Evolutionary conservation across 441 rosid genomes (phyloP), one percentile per base, ranked within the genome.

Genomic region (Euphorbia celastroides): DNA sequence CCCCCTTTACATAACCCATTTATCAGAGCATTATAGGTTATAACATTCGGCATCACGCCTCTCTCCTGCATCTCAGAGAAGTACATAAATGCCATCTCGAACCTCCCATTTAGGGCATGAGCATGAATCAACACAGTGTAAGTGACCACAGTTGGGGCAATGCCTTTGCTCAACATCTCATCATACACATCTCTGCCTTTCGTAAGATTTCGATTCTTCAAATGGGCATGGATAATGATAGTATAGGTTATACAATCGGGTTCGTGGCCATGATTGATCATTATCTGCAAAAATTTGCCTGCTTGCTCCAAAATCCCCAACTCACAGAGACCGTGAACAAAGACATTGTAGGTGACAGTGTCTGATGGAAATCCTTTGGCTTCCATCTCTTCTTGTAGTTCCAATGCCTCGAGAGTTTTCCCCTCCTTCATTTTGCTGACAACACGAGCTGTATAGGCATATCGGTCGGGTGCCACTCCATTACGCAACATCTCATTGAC

Each of bases 181-280:
- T 75, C 25, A 62, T 84, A 86, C 63, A 85, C 41, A 28, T 78
- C 80, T 69, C 78, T 79, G 27, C 86, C 93, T 82, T 73, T 79
- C 72, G 71, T 69, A 55, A 79, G 77, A 64, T 64, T 67, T 3
- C 90, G 86, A 46, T 50, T 71, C 79, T 81, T 74, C 71, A 83
- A 66, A 70, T 78, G 74, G 57, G 88, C 84, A 57, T 80, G 85
- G 11, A 87, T 83, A 69, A 87, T 73, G 66, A 76, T 82, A 36
- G 96, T 89, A 66, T 84, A 84, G 16, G 90, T 89, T 59, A 84
- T 73, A 71, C 77, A 86, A 77, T 89, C 86, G 14, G 96, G 96
- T 68, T 63, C 67, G 72, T 78, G 71, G 67, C 83, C 85, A 57
- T 79, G 72, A 22, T 41, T 60, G 38, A 73, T 77, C 75, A 87